phyloP scores from a whole-genome alignment of 192 early-diverging fungal species.

The Coemansia sp. region DNA sequence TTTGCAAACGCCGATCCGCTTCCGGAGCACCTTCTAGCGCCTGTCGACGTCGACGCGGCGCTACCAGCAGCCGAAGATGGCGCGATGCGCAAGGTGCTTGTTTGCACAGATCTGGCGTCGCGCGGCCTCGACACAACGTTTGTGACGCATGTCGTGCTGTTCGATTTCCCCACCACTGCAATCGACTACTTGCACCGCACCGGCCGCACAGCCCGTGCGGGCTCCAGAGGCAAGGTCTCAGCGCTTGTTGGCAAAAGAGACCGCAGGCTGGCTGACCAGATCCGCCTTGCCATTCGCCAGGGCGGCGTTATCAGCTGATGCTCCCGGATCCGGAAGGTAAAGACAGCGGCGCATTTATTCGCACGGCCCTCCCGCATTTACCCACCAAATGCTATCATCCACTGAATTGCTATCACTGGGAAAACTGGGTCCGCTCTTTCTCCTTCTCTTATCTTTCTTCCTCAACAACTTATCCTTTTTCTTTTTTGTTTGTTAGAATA shows the following conservation, averaged over 20 bases:
- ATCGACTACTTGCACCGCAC: slow-evolving; percentile 93
- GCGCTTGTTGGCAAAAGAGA: slow-evolving; percentile 77
- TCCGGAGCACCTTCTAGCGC: slow-evolving; percentile 30
- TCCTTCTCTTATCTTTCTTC: too few species aligned
- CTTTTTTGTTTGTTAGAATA: not conserved
- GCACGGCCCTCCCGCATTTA: too few species aligned
- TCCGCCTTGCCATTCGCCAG: slow-evolving; percentile 50
- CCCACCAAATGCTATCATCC: too few species aligned
- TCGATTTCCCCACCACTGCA: slow-evolving; percentile 86
- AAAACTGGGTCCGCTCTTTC: too few species aligned
- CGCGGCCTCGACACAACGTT: slow-evolving; percentile 86
- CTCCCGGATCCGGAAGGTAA: too few species aligned
- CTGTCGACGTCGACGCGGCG: slow-evolving; percentile 11
- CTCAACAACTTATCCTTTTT: not conserved
- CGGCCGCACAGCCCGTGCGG: slow-evolving; percentile 86
- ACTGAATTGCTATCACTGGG: too few species aligned
- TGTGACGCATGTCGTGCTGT: slow-evolving; percentile 85
- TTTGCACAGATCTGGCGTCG: slow-evolving; percentile 89
- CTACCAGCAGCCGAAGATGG: not conserved
- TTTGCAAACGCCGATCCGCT: slow-evolving; percentile 30
- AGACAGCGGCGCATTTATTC: too few species aligned
- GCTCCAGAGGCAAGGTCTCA: slow-evolving; percentile 74
- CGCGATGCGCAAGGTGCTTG: slow-evolving; percentile 58
- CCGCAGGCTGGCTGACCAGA: slow-evolving; percentile 51
- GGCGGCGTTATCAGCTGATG: slow-evolving; percentile 41